Evolutionary conservation across 108 stramenopile species (phyloP).

Genomic region (Cyclostephanos tholiformis): DNA sequence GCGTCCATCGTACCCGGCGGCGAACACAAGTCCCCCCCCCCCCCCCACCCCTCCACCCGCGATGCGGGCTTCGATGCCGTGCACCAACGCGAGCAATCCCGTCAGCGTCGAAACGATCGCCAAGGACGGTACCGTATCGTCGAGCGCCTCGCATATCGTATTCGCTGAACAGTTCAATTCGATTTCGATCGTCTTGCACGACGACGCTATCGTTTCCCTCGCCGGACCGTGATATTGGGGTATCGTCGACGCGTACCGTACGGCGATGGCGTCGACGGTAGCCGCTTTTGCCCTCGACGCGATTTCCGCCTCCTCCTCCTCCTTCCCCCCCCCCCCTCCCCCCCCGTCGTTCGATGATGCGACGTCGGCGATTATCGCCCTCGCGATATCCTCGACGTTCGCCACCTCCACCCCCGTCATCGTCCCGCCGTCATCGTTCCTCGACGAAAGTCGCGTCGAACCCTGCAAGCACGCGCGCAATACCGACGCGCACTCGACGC

Average conservation of each 20-base stretch:
- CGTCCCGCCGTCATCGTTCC: too few relatives aligned
- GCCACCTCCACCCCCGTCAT: slow-evolving; percentile 3
- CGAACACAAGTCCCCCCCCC: too few relatives aligned
- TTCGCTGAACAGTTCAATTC: slow-evolving; percentile 57
- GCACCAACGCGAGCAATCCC: slow-evolving; percentile 15
- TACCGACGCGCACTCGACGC: slow-evolving; percentile 52
- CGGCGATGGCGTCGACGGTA: too few relatives aligned
- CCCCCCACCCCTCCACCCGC: neutral
- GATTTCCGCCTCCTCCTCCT: neutral
- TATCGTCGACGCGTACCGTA: slow-evolving; percentile 29
- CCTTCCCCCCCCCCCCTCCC: neutral
- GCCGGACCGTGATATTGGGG: slow-evolving; percentile 66
- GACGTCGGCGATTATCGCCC: too few relatives aligned
- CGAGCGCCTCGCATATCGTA: slow-evolving; percentile 16
- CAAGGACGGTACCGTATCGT: slow-evolving; percentile 47
- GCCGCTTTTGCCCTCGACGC: neutral
- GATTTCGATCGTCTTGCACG: slow-evolving; percentile 58
- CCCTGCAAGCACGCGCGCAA: slow-evolving; percentile 52
- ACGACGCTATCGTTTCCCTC: slow-evolving; percentile 29
- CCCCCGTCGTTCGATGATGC: slow-evolving; percentile 3
- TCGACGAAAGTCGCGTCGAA: slow-evolving; percentile 8
- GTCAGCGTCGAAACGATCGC: slow-evolving; percentile 27
- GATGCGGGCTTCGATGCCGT: slow-evolving; percentile 5
- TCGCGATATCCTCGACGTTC: too few relatives aligned
- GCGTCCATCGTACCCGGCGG: slow-evolving; percentile 4